These are phyloP conservation scores for Arabidopsis arenosa DNA, from an alignment of 345 rosid species.

Conservation along the genomic window DNA sequence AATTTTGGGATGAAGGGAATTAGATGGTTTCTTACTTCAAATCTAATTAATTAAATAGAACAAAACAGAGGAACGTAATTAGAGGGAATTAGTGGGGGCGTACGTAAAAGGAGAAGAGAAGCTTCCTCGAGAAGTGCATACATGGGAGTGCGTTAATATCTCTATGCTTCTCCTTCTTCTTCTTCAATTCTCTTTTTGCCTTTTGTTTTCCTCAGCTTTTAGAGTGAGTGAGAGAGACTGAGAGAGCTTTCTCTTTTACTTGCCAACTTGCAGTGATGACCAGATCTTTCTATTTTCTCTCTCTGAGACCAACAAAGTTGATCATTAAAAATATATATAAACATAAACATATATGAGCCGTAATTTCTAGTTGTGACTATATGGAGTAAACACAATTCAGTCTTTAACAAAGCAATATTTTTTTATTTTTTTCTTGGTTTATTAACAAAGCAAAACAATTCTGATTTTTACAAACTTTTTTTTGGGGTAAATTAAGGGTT, in stretches of 20 bases:
- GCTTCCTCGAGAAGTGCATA: conserved; percentile 52
- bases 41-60: not conserved
- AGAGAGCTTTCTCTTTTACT: conserved; percentile 56
- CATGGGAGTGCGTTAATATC: conserved; percentile 46
- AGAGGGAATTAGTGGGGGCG: conserved; percentile 38
- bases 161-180: conserved; percentile 44
- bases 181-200: conserved; percentile 41
- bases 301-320: conserved; percentile 33
- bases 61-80: conserved; percentile 13
- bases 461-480: not conserved
- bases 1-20: not conserved
- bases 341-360: conserved; percentile 18
- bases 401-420: not conserved
- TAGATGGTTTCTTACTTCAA: not conserved
- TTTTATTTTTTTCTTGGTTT: too few relatives aligned
- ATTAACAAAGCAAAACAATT: not conserved
- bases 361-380: conserved; percentile 12
- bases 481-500: not conserved
- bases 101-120: conserved; percentile 41
- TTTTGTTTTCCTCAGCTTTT: conserved; percentile 49
- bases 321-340: not conserved
- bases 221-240: conserved; percentile 37
- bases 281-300: conserved; percentile 47
- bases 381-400: not conserved
- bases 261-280: conserved; percentile 62